Evolutionary conservation across 1,139 yeast genomes (phyloP).

Genomic region (Blastobotrys aristatus): DNA sequence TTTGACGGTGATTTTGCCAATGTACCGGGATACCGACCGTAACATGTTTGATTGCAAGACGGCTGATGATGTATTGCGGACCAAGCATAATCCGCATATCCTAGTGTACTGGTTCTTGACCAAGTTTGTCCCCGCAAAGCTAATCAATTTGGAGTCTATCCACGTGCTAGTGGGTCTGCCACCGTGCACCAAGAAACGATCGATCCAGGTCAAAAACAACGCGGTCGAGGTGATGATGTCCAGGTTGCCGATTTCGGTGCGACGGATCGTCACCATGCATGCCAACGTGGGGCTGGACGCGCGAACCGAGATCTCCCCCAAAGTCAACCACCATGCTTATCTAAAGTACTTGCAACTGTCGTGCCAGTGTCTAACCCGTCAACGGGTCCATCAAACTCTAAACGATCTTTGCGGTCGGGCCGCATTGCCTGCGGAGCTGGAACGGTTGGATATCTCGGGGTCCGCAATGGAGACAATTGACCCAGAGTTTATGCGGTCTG

Average conservation of each 20-base stretch:
- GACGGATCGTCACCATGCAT: not conserved
- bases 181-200: not conserved
- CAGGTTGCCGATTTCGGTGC: not conserved
- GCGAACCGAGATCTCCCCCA: not conserved
- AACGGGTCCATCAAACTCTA: constrained; percentile 5
- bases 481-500: not conserved
- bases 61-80: constrained; percentile 2
- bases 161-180: not conserved
- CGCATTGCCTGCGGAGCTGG: constrained; percentile 3
- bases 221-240: not conserved
- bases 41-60: constrained; percentile 2
- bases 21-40: not conserved
- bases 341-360: not conserved
- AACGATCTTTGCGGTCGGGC: constrained; percentile 6
- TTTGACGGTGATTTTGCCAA: constrained; percentile 3
- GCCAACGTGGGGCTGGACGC: not conserved
- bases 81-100: constrained; percentile 2
- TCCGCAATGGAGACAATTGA: constrained; percentile 3
- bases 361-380: not conserved
- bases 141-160: constrained; percentile 1
- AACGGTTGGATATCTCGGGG: constrained; percentile 8
- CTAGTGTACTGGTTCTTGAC: constrained; percentile 8
- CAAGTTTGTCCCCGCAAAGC: constrained; percentile 5
- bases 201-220: not conserved
- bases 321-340: not conserved